These are phyloP conservation scores for Tylopilus sp. DNA, from an alignment of 1,284 basidiomycete species.

Conservation along the genomic window DNA sequence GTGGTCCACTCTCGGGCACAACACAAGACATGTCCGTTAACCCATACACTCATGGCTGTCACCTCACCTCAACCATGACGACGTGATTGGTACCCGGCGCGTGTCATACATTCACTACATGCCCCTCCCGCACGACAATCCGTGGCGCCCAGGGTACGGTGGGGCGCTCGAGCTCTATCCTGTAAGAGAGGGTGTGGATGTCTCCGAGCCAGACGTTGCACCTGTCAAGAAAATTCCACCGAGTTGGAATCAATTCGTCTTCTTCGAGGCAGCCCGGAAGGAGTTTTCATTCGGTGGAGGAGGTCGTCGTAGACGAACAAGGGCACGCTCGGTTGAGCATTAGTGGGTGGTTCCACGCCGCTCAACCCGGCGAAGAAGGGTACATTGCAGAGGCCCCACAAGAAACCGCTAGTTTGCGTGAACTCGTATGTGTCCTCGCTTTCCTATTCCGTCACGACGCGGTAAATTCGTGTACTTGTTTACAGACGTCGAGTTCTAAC, in stretches of 20 bases:
- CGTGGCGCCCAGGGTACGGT: constrained; percentile 86
- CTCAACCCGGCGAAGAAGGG: constrained; percentile 92
- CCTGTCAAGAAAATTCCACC: constrained; percentile 78
- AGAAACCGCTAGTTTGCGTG: constrained; percentile 72
- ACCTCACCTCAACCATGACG: constrained; percentile 98
- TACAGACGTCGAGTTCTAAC: constrained; percentile 70
- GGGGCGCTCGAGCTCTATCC: constrained; percentile 98
- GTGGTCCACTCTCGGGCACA: constrained; percentile 90
- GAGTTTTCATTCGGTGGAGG: constrained; percentile 98
- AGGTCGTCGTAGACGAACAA: constrained; percentile 89
- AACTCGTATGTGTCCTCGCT: constrained; percentile 68
- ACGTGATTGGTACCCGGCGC: constrained; percentile 95
- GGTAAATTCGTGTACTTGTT: background rate
- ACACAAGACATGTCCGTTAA: constrained; percentile 98
- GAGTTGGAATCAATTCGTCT: constrained; percentile 97
- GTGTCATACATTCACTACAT: constrained; percentile 99
- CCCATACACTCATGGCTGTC: constrained; percentile 91
- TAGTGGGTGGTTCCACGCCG: constrained; percentile 97
- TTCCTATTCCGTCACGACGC: background rate
- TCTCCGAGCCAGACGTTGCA: constrained; percentile 70
- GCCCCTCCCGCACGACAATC: constrained; percentile 82
- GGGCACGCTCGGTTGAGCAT: constrained; percentile 86
- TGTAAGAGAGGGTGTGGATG: constrained; percentile 57
- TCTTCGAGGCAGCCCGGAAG: constrained; percentile 94
- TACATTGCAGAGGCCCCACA: constrained; percentile 68